A percentile compares a stretch with the other conserved stretches of the same genome.
Conservation (phyloP, 345 rosid species). For the Bruguiera parviflora region DNA sequence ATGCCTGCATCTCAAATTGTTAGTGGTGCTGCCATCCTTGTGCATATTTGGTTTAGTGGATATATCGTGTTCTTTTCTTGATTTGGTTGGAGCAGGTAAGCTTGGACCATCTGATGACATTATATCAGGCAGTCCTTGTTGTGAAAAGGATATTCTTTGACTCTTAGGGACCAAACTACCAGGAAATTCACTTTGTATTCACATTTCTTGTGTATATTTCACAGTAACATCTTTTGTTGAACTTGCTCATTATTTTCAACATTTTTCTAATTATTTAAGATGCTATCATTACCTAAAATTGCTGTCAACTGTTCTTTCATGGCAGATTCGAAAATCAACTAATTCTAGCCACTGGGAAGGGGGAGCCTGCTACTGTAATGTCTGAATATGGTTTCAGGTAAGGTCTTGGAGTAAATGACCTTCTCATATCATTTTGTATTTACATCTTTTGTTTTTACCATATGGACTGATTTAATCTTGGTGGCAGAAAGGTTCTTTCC, state of each 20-base stretch:
- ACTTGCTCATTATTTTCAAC: background rate
- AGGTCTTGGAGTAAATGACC: background rate
- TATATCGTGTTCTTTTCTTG: background rate
- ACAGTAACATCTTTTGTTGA: no score
- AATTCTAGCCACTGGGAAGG: constrained; percentile 48
- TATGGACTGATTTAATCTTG: constrained; percentile 9
- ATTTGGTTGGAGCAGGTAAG: background rate
- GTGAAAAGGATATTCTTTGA: background rate
- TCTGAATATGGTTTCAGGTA: constrained; percentile 55
- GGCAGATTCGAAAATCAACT: constrained; percentile 45
- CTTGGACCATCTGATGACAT: no score
- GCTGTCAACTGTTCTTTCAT: background rate
- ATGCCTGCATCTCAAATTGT: no score
- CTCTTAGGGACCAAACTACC: background rate
- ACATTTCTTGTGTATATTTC: background rate
- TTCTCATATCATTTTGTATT: background rate
- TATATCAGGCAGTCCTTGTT: background rate
- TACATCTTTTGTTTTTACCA: constrained; percentile 1
- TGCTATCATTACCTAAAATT: background rate
- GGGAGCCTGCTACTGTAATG: constrained; percentile 49
- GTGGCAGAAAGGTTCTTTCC: constrained; percentile 44
- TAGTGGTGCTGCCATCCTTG: no score
- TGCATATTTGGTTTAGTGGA: no score
- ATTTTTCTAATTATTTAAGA: background rate
- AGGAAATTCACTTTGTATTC: background rate